A percentile compares a stretch with the other conserved stretches of the same genome.
phyloP scores from a whole-genome alignment of 768 basidiomycete species.

The Cubamyces sp. region DNA sequence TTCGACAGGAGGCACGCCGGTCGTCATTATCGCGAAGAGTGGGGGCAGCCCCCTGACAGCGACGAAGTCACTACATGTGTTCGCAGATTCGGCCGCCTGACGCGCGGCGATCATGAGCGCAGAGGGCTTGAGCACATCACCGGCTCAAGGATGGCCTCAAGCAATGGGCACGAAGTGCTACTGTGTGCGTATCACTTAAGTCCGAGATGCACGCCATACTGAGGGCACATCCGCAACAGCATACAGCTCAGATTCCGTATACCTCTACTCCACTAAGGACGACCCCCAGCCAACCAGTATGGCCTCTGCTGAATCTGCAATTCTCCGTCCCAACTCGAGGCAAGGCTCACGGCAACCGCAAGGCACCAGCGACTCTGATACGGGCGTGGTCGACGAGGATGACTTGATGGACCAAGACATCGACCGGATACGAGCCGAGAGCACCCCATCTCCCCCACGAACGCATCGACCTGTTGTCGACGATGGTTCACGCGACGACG shows the following conservation, averaged over 20 bases:
- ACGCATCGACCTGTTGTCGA: background rate
- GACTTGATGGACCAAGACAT: constrained; percentile 36
- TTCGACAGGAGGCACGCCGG: constrained; percentile 81
- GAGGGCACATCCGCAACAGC: constrained; percentile 43
- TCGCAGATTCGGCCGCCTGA: constrained; percentile 68
- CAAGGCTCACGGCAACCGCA: background rate
- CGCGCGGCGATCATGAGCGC: constrained; percentile 39
- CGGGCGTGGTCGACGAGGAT: constrained; percentile 19
- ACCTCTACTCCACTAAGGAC: constrained; percentile 75
- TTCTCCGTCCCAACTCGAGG: constrained; percentile 24
- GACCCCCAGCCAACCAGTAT: constrained; percentile 43
- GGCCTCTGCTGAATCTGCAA: constrained; percentile 18
- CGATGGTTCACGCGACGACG: background rate
- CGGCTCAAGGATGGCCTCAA: constrained; percentile 69
- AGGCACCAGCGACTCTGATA: background rate
- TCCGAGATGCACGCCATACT: background rate
- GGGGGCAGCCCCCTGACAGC: constrained; percentile 61
- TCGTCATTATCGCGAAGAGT: constrained; percentile 63
- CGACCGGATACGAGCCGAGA: constrained; percentile 31
- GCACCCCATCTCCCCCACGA: background rate
- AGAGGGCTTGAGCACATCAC: constrained; percentile 66
- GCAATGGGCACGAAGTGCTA: constrained; percentile 76
- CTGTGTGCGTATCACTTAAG: background rate
- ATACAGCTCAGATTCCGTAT: constrained; percentile 72
- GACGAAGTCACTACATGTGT: constrained; percentile 76